A percentile compares a stretch with the other conserved stretches of the same genome.
phyloP scores from a whole-genome alignment of 352 stramenopile genomes.

The Globisporangium takayamanum region DNA sequence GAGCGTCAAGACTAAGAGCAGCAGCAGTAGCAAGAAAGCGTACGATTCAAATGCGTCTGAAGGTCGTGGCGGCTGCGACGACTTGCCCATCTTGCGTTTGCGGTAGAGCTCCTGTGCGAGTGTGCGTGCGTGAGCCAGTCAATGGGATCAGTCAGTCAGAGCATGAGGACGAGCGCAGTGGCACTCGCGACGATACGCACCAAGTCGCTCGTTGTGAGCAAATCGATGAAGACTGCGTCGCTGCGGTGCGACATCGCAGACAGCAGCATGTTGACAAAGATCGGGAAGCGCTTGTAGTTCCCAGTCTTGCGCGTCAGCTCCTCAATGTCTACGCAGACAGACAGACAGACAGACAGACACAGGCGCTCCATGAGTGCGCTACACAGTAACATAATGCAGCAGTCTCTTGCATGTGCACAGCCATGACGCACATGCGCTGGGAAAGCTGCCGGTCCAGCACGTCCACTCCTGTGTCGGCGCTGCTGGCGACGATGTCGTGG shows the following conservation, averaged over 20 bases:
- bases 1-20: neutral
- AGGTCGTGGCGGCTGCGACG: slow-evolving; percentile 4
- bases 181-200: slow-evolving; percentile 12
- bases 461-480: slow-evolving; percentile 7
- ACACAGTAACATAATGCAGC: neutral
- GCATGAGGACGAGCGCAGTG: neutral
- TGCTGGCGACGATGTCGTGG: neutral
- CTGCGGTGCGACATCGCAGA: slow-evolving; percentile 67
- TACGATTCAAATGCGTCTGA: slow-evolving; percentile 9
- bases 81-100: slow-evolving; percentile 59
- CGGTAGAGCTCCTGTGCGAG: slow-evolving; percentile 54
- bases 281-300: slow-evolving; percentile 90
- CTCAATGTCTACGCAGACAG: slow-evolving; percentile 59
- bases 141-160: neutral
- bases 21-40: neutral
- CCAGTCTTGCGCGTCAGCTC: slow-evolving; percentile 91
- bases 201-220: slow-evolving; percentile 88
- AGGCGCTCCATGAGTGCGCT: neutral
- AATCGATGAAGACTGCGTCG: slow-evolving; percentile 87
- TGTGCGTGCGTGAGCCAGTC: no score
- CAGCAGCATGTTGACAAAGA: slow-evolving; percentile 92
- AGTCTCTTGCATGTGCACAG: neutral
- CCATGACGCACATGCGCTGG: slow-evolving; percentile 25
- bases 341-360: neutral
- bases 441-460: slow-evolving; percentile 64